These are phyloP conservation scores for Pezicula neosporulosa DNA, from an alignment of 2,329 filamentous ascomycete species.

Conservation along the genomic window DNA sequence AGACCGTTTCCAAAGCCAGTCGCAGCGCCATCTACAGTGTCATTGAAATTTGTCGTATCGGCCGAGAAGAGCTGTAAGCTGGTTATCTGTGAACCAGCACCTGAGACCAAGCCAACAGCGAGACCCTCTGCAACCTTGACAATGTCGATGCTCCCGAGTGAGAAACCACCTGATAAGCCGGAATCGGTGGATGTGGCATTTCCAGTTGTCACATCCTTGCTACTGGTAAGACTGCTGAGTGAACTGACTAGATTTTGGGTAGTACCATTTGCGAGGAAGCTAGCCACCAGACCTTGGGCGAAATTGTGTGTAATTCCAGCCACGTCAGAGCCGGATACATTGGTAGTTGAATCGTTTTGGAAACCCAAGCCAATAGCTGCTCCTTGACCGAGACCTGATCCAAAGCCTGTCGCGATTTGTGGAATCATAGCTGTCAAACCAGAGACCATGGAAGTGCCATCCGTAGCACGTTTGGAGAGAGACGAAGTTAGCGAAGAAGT, in stretches of 20 bases:
- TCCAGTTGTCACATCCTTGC: not conserved
- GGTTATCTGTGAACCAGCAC: conserved; percentile 24
- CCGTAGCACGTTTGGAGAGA: not conserved
- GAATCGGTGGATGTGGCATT: conserved; percentile 1
- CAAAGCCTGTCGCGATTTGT: conserved; percentile 1
- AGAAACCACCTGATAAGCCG: conserved; percentile 8
- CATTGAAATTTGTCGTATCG: conserved; percentile 29
- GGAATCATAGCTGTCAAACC: not conserved
- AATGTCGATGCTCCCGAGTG: conserved; percentile 21
- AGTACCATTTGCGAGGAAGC: conserved; percentile 31
- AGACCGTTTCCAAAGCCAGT: conserved; percentile 33
- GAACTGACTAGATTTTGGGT: conserved; percentile 16
- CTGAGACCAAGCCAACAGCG: conserved; percentile 31
- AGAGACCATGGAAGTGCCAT: not conserved
- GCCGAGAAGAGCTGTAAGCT: conserved; percentile 27
- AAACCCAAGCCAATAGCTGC: conserved; percentile 13
- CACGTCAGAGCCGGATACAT: not conserved
- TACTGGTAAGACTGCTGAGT: not conserved
- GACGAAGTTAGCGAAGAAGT: not conserved
- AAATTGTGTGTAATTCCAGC: conserved; percentile 20
- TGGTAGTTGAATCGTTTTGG: conserved; percentile 2
- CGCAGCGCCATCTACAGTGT: conserved; percentile 31
- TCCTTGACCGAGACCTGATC: conserved; percentile 13
- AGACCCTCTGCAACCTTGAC: conserved; percentile 31
- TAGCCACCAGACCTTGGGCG: conserved; percentile 26